A percentile compares a stretch with the other conserved stretches of the same genome.
Conservation (phyloP, 129 eudicot species). For the Flaveria linearis region DNA sequence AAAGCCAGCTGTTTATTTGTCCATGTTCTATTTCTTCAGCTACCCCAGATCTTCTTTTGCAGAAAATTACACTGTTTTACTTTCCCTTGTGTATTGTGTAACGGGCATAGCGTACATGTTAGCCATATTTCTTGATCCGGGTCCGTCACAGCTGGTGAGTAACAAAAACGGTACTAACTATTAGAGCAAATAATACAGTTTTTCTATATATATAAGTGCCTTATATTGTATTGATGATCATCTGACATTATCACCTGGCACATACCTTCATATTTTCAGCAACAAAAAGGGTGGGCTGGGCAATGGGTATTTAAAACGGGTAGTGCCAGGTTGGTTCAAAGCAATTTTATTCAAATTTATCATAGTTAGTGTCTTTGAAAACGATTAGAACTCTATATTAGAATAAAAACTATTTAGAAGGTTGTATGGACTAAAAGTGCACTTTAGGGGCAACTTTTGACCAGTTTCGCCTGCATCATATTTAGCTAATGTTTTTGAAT, state of each 20-base stretch:
- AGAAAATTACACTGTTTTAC: slow-evolving; percentile 67
- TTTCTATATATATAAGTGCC: too few relatives aligned
- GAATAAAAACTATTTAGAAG: not conserved
- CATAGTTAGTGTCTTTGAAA: not conserved
- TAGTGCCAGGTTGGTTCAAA: not conserved
- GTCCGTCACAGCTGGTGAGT: slow-evolving; percentile 91
- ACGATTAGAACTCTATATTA: too few relatives aligned
- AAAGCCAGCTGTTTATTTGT: slow-evolving; percentile 83
- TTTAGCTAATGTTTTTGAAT: not conserved
- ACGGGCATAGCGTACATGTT: slow-evolving; percentile 82
- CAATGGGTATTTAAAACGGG: not conserved
- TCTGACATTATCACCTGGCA: too few relatives aligned
- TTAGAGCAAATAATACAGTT: too few relatives aligned
- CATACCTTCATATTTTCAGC: not conserved
- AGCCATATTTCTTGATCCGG: slow-evolving; percentile 89
- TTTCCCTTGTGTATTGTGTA: slow-evolving; percentile 90
- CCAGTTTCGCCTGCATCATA: not conserved
- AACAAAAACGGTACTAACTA: not conserved
- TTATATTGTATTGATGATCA: too few relatives aligned
- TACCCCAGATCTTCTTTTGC: slow-evolving; percentile 82
- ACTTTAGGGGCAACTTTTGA: not conserved
- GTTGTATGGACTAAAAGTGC: not conserved
- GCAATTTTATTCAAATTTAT: not conserved
- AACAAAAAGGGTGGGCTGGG: slow-evolving; percentile 18
- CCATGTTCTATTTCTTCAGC: slow-evolving; percentile 87